These are phyloP conservation scores for Dissoconium aciculare DNA, from an alignment of 2,329 filamentous ascomycete species.

Conservation along the genomic window DNA sequence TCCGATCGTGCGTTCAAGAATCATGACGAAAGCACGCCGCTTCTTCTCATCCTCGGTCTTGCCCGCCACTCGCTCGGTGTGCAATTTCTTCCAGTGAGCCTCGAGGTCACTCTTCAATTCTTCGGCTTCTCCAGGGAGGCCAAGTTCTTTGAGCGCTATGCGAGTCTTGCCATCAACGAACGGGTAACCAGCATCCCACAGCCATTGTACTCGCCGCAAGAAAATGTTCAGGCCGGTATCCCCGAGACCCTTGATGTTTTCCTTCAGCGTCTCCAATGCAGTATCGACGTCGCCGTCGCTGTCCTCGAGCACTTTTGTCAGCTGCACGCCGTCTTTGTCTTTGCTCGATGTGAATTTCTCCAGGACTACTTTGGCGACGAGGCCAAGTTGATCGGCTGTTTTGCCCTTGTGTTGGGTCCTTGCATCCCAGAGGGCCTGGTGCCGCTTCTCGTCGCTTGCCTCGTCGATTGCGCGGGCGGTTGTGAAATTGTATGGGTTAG, in stretches of 20 bases:
- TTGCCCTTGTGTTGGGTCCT: slow-evolving; percentile 34
- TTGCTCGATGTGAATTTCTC: slow-evolving; percentile 21
- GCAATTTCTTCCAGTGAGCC: slow-evolving; percentile 24
- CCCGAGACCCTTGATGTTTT: slow-evolving; percentile 28
- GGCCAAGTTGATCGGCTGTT: slow-evolving; percentile 28
- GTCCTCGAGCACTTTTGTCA: slow-evolving; percentile 23
- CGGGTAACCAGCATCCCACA: slow-evolving; percentile 26
- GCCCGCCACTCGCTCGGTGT: slow-evolving; percentile 17
- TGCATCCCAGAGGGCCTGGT: slow-evolving; percentile 29
- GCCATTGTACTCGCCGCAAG: slow-evolving; percentile 28
- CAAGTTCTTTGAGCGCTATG: slow-evolving; percentile 23
- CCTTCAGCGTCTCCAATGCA: slow-evolving; percentile 21
- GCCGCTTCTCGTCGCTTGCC: slow-evolving; percentile 25
- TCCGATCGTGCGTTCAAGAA: slow-evolving; percentile 26
- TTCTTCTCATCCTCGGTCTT: slow-evolving; percentile 24
- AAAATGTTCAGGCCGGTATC: slow-evolving; percentile 31
- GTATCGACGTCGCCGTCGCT: slow-evolving; percentile 18
- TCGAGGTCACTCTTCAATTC: slow-evolving; percentile 24
- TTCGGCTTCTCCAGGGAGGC: slow-evolving; percentile 23
- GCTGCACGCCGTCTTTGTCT: slow-evolving; percentile 20
- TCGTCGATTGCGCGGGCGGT: slow-evolving; percentile 22
- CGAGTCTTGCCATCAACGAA: slow-evolving; percentile 27
- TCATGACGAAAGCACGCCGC: slow-evolving; percentile 26
- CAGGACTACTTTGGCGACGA: slow-evolving; percentile 21
- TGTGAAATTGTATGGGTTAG: slow-evolving; percentile 29